Conservation (phyloP, 2,329 filamentous ascomycete species). For the Aureobasidium pullulans region DNA sequence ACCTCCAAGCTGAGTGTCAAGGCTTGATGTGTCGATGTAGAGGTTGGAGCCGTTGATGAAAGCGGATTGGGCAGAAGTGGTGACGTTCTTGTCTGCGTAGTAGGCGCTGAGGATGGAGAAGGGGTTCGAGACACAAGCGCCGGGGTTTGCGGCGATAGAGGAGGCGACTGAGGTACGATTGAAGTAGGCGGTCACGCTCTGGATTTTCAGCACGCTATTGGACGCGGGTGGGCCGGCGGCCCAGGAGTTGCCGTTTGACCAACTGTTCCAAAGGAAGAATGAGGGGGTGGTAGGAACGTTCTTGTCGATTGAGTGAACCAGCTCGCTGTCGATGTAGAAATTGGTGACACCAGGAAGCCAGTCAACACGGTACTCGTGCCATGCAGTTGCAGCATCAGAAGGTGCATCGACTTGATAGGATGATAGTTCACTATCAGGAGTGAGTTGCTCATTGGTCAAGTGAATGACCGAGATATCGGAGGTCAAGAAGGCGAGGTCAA, state of each 20-base stretch:
- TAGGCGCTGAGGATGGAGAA: neutral
- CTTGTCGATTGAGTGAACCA: conserved; percentile 47
- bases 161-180: neutral
- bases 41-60: conserved; percentile 6
- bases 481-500: conserved; percentile 57
- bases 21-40: conserved; percentile 9
- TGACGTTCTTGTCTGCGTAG: conserved; percentile 12
- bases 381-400: conserved; percentile 55
- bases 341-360: conserved; percentile 55
- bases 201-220: conserved; percentile 57
- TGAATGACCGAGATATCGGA: conserved; percentile 4
- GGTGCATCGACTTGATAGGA: conserved; percentile 58
- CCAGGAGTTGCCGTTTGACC: conserved; percentile 66
- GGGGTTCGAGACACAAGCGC: neutral
- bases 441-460: conserved; percentile 56
- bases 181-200: conserved; percentile 63
- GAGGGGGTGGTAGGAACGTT: conserved; percentile 50
- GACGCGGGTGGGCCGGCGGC: conserved; percentile 58
- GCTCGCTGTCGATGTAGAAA: conserved; percentile 60
- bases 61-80: neutral
- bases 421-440: conserved; percentile 48
- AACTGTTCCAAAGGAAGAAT: conserved; percentile 62
- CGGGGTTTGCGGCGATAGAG: neutral
- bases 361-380: conserved; percentile 77
- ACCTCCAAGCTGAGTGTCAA: neutral